A percentile compares a stretch with the other conserved stretches of the same genome.
phyloP scores from a whole-genome alignment of 345 rosid species.

The Noccaea caerulescens region DNA sequence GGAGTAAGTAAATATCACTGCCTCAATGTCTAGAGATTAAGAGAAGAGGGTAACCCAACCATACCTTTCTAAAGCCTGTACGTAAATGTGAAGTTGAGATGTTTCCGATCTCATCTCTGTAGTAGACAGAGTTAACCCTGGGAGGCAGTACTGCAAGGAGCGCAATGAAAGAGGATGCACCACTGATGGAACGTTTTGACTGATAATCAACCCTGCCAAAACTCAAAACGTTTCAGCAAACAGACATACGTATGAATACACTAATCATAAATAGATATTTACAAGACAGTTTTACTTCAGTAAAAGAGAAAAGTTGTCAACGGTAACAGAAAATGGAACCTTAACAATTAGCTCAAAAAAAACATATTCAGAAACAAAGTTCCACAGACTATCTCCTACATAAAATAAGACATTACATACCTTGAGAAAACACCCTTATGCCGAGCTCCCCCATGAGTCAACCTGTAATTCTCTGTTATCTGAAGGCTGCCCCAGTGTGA shows the following conservation, averaged over 20 bases:
- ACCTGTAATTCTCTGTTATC: constrained; percentile 79
- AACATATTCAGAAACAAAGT: not conserved
- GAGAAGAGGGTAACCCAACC: constrained; percentile 7
- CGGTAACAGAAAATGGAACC: constrained; percentile 4
- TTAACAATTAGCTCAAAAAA: constrained; percentile 18
- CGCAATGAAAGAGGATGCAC: constrained; percentile 77
- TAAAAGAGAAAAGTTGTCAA: not conserved
- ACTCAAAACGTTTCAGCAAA: constrained; percentile 28
- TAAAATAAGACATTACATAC: constrained; percentile 45
- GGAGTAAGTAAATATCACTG: constrained; percentile 10
- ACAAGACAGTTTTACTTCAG: not conserved
- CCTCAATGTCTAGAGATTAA: constrained; percentile 18
- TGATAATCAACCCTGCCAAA: constrained; percentile 96
- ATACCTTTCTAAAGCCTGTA: constrained; percentile 63
- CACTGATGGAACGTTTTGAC: constrained; percentile 63
- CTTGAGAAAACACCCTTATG: constrained; percentile 97
- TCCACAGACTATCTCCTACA: not conserved
- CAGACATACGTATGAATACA: constrained; percentile 7
- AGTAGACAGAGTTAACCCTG: constrained; percentile 92
- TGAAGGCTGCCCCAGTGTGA: constrained; percentile 99
- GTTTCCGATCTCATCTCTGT: constrained; percentile 92
- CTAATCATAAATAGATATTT: not conserved
- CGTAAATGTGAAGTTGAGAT: constrained; percentile 90
- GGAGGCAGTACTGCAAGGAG: constrained; percentile 91
- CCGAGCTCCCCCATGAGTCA: constrained; percentile 93